Evolutionary conservation across 768 basidiomycete species (phyloP).

Genomic region (Cystobasidium onofrii): DNA sequence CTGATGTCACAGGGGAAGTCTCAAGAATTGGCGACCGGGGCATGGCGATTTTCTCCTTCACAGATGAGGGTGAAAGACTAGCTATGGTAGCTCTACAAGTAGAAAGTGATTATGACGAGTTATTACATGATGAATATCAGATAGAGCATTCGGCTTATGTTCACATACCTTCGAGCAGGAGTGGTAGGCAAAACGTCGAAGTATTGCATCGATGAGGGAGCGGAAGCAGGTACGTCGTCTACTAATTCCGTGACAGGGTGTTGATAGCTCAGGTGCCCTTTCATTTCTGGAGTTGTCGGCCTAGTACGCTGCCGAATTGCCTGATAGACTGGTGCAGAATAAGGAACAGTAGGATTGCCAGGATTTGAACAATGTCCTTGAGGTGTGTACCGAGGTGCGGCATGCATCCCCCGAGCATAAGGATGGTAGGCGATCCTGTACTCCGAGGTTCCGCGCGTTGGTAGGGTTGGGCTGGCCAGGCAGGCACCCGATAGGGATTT

Average conservation of each 20-base stretch:
- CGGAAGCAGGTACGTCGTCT: background rate
- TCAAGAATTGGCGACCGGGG: background rate
- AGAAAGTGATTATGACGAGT: too few species aligned
- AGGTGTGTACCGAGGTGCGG: background rate
- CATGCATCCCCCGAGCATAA: background rate
- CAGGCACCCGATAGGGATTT: background rate
- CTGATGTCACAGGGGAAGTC: background rate
- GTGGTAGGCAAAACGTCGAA: background rate
- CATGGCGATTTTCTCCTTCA: too few species aligned
- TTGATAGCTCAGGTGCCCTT: background rate
- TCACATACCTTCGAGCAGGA: background rate
- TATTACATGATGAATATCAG: too few species aligned
- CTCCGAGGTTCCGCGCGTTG: background rate
- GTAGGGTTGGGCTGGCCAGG: background rate
- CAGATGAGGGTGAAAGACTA: too few species aligned
- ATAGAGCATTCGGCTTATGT: too few species aligned
- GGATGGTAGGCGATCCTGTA: background rate
- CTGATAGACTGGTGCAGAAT: background rate
- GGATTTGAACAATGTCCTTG: too few species aligned
- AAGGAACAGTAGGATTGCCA: too few species aligned
- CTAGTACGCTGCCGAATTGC: background rate
- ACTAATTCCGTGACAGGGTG: too few species aligned
- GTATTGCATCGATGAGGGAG: background rate
- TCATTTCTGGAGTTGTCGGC: background rate
- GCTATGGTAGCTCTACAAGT: too few species aligned